Percentiles rank a stretch among this genome's conserved stretches.
Evolutionary conservation across 2,329 filamentous ascomycete species (phyloP).

Genomic region (Fusarium devonianum): DNA sequence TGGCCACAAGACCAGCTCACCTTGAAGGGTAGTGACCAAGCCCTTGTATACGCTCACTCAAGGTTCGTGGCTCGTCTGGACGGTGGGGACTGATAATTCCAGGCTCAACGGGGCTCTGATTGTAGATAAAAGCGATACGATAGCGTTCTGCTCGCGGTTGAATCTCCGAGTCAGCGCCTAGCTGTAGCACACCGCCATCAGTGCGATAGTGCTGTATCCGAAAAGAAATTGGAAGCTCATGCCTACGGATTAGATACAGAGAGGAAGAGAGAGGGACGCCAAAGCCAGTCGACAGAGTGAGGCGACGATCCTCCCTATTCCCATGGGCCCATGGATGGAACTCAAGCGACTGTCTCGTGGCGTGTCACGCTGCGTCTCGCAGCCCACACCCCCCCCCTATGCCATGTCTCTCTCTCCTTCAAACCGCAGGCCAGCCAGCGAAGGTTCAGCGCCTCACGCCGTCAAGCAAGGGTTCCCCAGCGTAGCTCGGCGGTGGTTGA

Average conservation of each 20-base stretch:
- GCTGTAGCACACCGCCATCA: no score
- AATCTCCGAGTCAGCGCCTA: no score
- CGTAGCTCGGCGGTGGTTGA: constrained; percentile 16
- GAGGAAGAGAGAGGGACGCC: not conserved
- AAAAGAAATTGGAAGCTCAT: no score
- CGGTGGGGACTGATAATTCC: no score
- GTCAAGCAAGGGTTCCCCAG: constrained; percentile 43
- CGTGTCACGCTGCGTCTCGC: constrained; percentile 29
- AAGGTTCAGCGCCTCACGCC: constrained; percentile 26
- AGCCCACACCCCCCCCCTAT: not conserved
- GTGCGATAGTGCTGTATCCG: no score
- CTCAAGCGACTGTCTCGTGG: constrained; percentile 15
- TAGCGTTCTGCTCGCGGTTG: no score
- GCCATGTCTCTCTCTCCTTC: not conserved
- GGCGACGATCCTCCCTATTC: constrained; percentile 22
- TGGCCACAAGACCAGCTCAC: not conserved
- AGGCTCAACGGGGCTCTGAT: no score
- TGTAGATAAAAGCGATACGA: no score
- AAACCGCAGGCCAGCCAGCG: not conserved
- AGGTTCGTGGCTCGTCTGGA: no score
- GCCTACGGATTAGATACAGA: not conserved
- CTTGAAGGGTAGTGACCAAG: not conserved
- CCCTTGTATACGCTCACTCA: no score
- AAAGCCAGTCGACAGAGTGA: constrained; percentile 27
- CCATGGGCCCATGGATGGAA: constrained; percentile 13